Base-by-base conservation (phyloP, 768 basidiomycete species). In the Naganishia friedmannii region DNA sequence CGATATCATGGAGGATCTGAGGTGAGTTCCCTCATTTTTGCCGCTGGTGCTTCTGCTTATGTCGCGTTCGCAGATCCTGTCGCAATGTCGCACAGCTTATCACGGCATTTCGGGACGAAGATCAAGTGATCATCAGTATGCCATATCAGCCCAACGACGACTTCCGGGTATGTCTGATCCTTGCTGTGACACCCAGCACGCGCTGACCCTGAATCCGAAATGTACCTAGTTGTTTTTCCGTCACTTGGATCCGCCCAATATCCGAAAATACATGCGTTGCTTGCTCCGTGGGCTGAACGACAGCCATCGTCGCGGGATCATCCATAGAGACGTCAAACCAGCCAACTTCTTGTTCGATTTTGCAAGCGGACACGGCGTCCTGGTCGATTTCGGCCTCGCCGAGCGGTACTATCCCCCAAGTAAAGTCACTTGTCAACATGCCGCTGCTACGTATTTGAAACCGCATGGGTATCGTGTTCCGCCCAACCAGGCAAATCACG, bases 311-410 rank as follows among this genome's bases (percentile, higher is more conserved):
- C 85, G 93, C 66, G 87, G 86, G 6, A 89, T 98, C 75, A 91
- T 98, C 65, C 95, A 98, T 80, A 91, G 95, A 54, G 95, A 98
- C 81, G 91, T 98, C 75, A 98, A 98, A 78, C 94, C 95, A 26
- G 95, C 94, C 70, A 98, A 98, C 80, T 98, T 98, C 79, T 85
- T 98, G 42, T 97, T 89, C 79, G 92, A 98, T 79, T 89, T 91
- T 45, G 86, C 85, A 45, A 89, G 88, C 8, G 89, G 90, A 12
- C 84, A 88, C 15, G 96, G 96, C 28, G 90, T 90, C 0, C 83
- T 99, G 9, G 92, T 92, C 74, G 96, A 98, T 81, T 96, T 97
- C 78, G 96, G 96, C 23, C 85, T 99, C 3, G 96, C 96, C 10
- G 92, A 92, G 76, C 74, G 81, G 15, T 82, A 82, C 60, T 56